These are phyloP conservation scores for Pythium aquatile DNA, from an alignment of 352 stramenopile species.

Conservation along the genomic window DNA sequence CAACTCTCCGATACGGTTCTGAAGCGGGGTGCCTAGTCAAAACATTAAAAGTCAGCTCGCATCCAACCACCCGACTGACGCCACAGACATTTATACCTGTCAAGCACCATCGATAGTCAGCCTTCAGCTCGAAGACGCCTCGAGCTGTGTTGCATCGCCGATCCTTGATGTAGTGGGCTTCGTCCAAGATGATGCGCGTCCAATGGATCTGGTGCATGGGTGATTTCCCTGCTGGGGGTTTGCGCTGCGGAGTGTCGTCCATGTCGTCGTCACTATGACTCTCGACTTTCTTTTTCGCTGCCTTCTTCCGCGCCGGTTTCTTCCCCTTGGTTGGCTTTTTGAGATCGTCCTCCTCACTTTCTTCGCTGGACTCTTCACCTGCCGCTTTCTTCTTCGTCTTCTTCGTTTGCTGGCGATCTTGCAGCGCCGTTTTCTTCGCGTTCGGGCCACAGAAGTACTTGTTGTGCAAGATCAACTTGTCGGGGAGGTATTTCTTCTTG, in stretches of 20 bases:
- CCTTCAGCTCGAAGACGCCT: conserved; percentile 96
- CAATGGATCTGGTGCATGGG: conserved; percentile 95
- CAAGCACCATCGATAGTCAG: conserved; percentile 97
- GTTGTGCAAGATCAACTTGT: conserved; percentile 93
- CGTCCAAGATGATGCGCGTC: conserved; percentile 97
- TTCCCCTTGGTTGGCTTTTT: conserved; percentile 45
- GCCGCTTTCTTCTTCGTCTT: conserved; percentile 57
- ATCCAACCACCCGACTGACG: neutral
- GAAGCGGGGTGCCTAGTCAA: conserved; percentile 84
- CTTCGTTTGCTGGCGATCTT: conserved; percentile 84
- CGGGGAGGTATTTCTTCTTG: conserved; percentile 87
- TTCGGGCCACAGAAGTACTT: conserved; percentile 99
- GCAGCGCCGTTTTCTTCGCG: conserved; percentile 92
- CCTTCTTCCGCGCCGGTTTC: conserved; percentile 22
- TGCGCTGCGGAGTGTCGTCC: conserved; percentile 26
- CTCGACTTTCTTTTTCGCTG: conserved; percentile 37
- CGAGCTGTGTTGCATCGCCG: conserved; percentile 94
- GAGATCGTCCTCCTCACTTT: conserved; percentile 54
- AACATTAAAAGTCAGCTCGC: neutral
- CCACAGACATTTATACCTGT: conserved; percentile 71
- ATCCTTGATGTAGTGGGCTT: conserved; percentile 96
- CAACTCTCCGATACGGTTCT: conserved; percentile 94
- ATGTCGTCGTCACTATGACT: conserved; percentile 28
- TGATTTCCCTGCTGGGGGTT: conserved; percentile 50
- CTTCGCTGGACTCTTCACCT: conserved; percentile 48